Base-by-base conservation (phyloP, 1,284 basidiomycete species). In the Malassezia furfur region DNA sequence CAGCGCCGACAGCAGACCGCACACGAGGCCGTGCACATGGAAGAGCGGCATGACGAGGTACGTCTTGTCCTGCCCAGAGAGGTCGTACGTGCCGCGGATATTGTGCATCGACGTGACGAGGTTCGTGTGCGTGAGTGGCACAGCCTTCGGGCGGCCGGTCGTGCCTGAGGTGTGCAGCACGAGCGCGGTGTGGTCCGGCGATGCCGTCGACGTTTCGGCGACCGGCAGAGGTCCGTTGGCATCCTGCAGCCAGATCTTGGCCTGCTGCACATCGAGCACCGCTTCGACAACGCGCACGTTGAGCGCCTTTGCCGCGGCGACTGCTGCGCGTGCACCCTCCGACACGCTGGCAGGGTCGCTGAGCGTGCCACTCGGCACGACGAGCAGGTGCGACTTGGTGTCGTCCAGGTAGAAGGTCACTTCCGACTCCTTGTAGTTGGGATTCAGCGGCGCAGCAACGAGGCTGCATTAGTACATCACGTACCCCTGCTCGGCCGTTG, bases 41-140 rank as follows among this genome's bases (percentile, higher is more conserved):
- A 83, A 84, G 31, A 84, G 78, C 28, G 83, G 83, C 83, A 84
- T 84, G 77, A 84, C 84, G 28, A 80, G 72, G 63, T 77, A 78
- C 10, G 77, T 77, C n/a, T 76, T 67, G 61, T 79, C 78, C 3
- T 40, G 22, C 0, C 71, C 63, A 8, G 76, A 75, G n/a, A 84
- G 77, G 43, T 79, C 78, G 79, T 84, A 84, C 38, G 68, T 67
- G 22, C 52, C 39, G 36, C 66, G 57, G 55, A 69, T 65, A 56
- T 82, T 82, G 63, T 77, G 77, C 51, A 83, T 82, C 7, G 83
- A 83, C 3, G 82, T 78, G 52, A 83, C 76, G 37, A 85, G 75
- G 40, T 83, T 80, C 15, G 77, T 77, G 50, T 84, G 80, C 1
- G 81, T 79, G 48, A 84, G 80, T 2, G 82, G 83, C 6, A 84